phyloP scores from a whole-genome alignment of 1,284 basidiomycete genomes.

The Heliocybe sulcata region DNA sequence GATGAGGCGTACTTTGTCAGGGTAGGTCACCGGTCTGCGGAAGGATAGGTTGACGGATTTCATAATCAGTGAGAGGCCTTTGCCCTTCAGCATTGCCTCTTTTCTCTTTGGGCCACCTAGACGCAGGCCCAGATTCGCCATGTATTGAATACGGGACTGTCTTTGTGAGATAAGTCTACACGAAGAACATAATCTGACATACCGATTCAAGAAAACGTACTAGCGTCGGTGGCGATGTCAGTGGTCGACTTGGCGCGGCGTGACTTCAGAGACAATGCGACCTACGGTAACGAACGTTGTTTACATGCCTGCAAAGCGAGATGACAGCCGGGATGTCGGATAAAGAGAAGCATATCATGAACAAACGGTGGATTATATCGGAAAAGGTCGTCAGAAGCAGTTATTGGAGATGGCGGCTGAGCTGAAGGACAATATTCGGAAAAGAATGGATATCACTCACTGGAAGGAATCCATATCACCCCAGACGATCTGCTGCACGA shows the following conservation, averaged over 20 bases:
- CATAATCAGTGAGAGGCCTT: slow-evolving; percentile 63
- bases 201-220: slow-evolving; percentile 67
- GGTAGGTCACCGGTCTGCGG: slow-evolving; percentile 60
- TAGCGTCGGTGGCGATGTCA: slow-evolving; percentile 13
- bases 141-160: slow-evolving; percentile 61
- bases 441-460: slow-evolving; percentile 28
- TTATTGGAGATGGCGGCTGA: neutral
- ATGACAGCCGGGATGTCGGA: too few species aligned
- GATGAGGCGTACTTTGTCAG: slow-evolving; percentile 51
- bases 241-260: neutral
- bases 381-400: neutral
- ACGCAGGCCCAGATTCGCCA: slow-evolving; percentile 43
- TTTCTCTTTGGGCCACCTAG: slow-evolving; percentile 50
- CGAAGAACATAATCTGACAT: slow-evolving; percentile 10
- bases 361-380: neutral
- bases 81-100: slow-evolving; percentile 47
- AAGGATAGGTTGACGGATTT: slow-evolving; percentile 63
- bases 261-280: slow-evolving; percentile 3
- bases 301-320: slow-evolving; percentile 53
- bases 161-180: neutral
- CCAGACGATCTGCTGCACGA: slow-evolving; percentile 69
- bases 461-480: slow-evolving; percentile 72
- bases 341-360: neutral
- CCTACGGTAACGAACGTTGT: slow-evolving; percentile 67
- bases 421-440: neutral